Evolutionary conservation across 768 basidiomycete genomes (phyloP).

Genomic region (Kockovaella imperatae): DNA sequence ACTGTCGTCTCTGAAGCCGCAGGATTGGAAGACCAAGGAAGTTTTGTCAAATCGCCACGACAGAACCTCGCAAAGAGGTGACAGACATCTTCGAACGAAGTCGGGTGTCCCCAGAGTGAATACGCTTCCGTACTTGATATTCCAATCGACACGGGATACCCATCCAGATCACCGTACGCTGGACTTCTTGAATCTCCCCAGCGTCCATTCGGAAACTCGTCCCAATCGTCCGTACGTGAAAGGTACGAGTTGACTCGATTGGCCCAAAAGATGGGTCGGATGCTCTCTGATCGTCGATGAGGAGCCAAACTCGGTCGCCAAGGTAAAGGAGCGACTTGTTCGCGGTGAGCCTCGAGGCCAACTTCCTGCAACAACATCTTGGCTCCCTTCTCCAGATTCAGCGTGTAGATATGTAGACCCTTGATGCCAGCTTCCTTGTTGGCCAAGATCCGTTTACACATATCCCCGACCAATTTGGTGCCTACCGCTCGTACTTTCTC

Average conservation of each 20-base stretch:
- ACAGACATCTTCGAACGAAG: slow-evolving; percentile 34
- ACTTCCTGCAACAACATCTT: slow-evolving; percentile 91
- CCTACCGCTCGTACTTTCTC: slow-evolving; percentile 87
- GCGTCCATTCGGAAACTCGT: slow-evolving; percentile 97
- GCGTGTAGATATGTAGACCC: slow-evolving; percentile 92
- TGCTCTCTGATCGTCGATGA: slow-evolving; percentile 78
- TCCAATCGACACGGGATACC: slow-evolving; percentile 87
- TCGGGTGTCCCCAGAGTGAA: slow-evolving; percentile 39
- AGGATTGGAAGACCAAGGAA: slow-evolving; percentile 45
- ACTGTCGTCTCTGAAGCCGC: slow-evolving; percentile 45
- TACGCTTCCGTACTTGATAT: slow-evolving; percentile 48
- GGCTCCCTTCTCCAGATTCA: slow-evolving; percentile 93
- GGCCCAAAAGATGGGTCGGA: slow-evolving; percentile 96
- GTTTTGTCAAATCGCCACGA: slow-evolving; percentile 35
- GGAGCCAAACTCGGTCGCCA: slow-evolving; percentile 98
- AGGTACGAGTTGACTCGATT: slow-evolving; percentile 92
- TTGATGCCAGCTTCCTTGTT: slow-evolving; percentile 67
- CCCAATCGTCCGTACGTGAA: slow-evolving; percentile 92
- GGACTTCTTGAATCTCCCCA: slow-evolving; percentile 97
- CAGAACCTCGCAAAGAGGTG: slow-evolving; percentile 44
- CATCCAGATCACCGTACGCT: slow-evolving; percentile 95
- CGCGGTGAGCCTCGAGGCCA: slow-evolving; percentile 53
- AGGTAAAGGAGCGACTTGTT: slow-evolving; percentile 88
- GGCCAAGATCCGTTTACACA: slow-evolving; percentile 78
- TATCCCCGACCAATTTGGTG: slow-evolving; percentile 86